Evolutionary conservation across 116 monocot species (phyloP).

Genomic region (Papilionanthe hybrid): DNA sequence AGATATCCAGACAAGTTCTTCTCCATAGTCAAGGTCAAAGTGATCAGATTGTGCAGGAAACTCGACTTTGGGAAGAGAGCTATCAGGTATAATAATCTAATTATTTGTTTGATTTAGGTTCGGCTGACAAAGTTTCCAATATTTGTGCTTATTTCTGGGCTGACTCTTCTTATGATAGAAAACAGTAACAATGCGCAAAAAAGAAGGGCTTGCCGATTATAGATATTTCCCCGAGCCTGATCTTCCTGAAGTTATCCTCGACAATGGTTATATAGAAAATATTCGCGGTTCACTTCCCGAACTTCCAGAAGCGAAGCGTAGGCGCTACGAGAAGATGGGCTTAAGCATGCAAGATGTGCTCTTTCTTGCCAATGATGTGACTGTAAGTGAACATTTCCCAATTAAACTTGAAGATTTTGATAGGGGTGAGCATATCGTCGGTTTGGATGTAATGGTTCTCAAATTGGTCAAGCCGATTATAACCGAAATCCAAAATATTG

Average conservation of each 20-base stretch:
- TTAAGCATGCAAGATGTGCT: slow-evolving; percentile 96
- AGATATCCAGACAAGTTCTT: slow-evolving; percentile 83
- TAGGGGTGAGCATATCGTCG: no score
- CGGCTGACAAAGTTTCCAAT: neutral
- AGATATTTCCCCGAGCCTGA: slow-evolving; percentile 99
- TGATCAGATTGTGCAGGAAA: slow-evolving; percentile 98
- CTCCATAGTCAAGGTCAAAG: slow-evolving; percentile 72
- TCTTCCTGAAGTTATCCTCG: slow-evolving; percentile 84
- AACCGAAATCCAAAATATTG: no score
- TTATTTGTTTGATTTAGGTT: neutral
- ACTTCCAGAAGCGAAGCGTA: slow-evolving; percentile 89
- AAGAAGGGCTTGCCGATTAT: slow-evolving; percentile 98
- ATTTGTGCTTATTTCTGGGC: neutral
- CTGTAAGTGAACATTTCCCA: slow-evolving; percentile 30
- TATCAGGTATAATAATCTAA: slow-evolving; percentile 45
- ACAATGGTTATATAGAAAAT: slow-evolving; percentile 53
- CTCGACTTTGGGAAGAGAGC: slow-evolving; percentile 91
- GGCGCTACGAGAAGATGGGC: slow-evolving; percentile 85
- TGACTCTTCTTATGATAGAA: slow-evolving; percentile 34
- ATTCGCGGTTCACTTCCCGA: slow-evolving; percentile 67
- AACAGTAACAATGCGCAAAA: slow-evolving; percentile 97
- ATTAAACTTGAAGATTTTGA: neutral
- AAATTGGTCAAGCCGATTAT: no score
- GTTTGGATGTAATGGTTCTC: no score
- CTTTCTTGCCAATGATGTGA: slow-evolving; percentile 83